Evolutionary conservation across 805 yeast genomes (phyloP), one percentile per base, ranked within the genome.

Genomic region (Yamadazyma phyllophila): DNA sequence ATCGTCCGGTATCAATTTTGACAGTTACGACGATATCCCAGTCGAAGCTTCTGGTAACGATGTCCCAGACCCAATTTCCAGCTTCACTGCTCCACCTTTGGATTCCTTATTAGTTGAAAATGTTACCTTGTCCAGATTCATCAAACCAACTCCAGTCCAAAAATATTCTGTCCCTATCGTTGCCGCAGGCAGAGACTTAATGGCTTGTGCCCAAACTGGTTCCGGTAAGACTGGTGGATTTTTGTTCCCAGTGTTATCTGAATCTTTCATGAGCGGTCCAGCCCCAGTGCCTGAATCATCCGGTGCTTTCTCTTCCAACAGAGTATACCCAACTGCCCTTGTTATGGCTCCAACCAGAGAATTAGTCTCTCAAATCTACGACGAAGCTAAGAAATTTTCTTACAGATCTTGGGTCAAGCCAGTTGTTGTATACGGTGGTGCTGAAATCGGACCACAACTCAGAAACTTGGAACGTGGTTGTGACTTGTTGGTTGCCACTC

Each of bases 171-270:
- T 89, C 53, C 96, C 96, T 56, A 88, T 89, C 54, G 92, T 89
- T 55, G 88, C 92, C 49, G 82, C 76, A 49, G 89, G 91, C 60
- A 82, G 96, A 72, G 96, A 88, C 71, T 79, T 88, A 72, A 89
- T 88, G 96, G 96, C 96, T 31, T 89, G 96, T 81, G 96, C 96
- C 49, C 96, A 89, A 77, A 88, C 96, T 57, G 96, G 96, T 85
- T 91, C 98, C 48, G 99, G 99, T 81, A 94, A 94, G 77, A 94
- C 99, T 65, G 99, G 98, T 80, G 99, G 99, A 56, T 94, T 94
- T 80, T 77, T 94, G 66, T 94, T 94, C 87, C 99, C 99, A 53
- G 96, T 94, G 45, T 78, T 94, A 59, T 86, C 96, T 40, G 90
- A 90, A 74, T 87, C 95, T 50, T 94, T 85, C 74, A 74, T 80